Evolutionary conservation across 2,329 filamentous ascomycete genomes (phyloP).

Genomic region (Myriosclerotinia curreyana): DNA sequence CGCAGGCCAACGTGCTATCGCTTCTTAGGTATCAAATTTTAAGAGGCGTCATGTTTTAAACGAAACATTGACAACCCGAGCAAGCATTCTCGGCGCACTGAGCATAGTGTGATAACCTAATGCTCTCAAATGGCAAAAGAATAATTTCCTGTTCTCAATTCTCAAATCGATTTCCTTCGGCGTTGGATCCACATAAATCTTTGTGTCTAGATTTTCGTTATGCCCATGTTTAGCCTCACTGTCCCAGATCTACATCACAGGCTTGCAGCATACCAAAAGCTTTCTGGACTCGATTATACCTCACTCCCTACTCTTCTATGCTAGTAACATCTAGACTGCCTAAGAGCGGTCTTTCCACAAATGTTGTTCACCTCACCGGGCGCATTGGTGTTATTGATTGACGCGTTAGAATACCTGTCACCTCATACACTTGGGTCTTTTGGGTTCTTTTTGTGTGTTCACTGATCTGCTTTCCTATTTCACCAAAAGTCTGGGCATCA

Average conservation of each 20-base stretch:
- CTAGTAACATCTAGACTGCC: constrained; percentile 32
- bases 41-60: constrained; percentile 16
- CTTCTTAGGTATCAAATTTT: constrained; percentile 32
- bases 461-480: constrained; percentile 7
- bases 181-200: constrained; percentile 35
- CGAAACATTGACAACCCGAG: constrained; percentile 21
- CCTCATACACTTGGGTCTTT: constrained; percentile 15
- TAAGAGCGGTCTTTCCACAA: constrained; percentile 34
- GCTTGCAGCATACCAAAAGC: constrained; percentile 13
- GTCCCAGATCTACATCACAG: constrained; percentile 22
- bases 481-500: constrained; percentile 8
- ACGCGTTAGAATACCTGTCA: constrained; percentile 14
- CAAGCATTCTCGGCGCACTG: constrained; percentile 23
- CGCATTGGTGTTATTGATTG: constrained; percentile 15
- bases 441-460: constrained; percentile 1
- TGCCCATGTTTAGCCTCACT: constrained; percentile 27
- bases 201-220: constrained; percentile 34
- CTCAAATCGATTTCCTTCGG: constrained; percentile 24
- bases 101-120: constrained; percentile 19
- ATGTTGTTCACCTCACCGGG: constrained; percentile 16
- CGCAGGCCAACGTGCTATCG: constrained; percentile 36
- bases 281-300: constrained; percentile 5
- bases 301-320: constrained; percentile 17
- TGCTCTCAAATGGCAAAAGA: constrained; percentile 18
- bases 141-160: constrained; percentile 12